These are phyloP conservation scores for Ceratocystis papillata DNA, from an alignment of 2,329 filamentous ascomycete species.

Conservation along the genomic window DNA sequence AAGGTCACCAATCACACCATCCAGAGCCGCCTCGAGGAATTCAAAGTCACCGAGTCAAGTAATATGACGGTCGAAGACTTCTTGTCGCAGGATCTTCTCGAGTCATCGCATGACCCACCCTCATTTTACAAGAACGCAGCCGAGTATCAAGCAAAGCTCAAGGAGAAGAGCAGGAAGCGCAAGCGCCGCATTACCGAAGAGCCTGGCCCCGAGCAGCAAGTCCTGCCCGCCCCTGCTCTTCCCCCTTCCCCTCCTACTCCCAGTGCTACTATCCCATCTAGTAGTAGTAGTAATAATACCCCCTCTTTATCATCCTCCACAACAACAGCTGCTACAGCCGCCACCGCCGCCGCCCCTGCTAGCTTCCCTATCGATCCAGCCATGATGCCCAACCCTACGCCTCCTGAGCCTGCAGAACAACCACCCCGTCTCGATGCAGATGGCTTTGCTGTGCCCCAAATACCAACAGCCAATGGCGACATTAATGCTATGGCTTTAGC, in stretches of 20 bases:
- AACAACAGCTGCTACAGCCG: not conserved
- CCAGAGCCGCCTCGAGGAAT: slow-evolving; percentile 81
- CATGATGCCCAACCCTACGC: not conserved
- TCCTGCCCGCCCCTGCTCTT: not conserved
- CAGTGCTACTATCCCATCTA: not conserved
- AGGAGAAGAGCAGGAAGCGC: slow-evolving; percentile 39
- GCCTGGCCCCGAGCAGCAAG: slow-evolving; percentile 28
- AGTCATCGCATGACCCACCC: slow-evolving; percentile 69
- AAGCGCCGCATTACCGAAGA: slow-evolving; percentile 36
- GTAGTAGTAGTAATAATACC: not conserved
- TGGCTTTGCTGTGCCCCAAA: slow-evolving; percentile 54
- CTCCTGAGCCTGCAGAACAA: not conserved
- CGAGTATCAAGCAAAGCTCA: slow-evolving; percentile 46
- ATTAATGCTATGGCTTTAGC: slow-evolving; percentile 19
- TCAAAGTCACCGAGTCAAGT: slow-evolving; percentile 75
- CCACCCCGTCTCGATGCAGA: slow-evolving; percentile 45
- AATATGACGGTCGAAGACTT: slow-evolving; percentile 82
- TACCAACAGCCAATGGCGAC: slow-evolving; percentile 30
- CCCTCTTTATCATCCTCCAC: slow-evolving; percentile 4
- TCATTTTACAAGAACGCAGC: slow-evolving; percentile 60
- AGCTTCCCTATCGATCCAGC: slow-evolving; percentile 16
- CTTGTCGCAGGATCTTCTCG: slow-evolving; percentile 57
- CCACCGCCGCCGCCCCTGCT: not conserved
- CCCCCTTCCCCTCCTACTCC: not conserved
- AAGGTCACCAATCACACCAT: slow-evolving; percentile 93